phyloP scores from a whole-genome alignment of 2,329 filamentous ascomycete genomes.

The Magnaporthiopsis poae region DNA sequence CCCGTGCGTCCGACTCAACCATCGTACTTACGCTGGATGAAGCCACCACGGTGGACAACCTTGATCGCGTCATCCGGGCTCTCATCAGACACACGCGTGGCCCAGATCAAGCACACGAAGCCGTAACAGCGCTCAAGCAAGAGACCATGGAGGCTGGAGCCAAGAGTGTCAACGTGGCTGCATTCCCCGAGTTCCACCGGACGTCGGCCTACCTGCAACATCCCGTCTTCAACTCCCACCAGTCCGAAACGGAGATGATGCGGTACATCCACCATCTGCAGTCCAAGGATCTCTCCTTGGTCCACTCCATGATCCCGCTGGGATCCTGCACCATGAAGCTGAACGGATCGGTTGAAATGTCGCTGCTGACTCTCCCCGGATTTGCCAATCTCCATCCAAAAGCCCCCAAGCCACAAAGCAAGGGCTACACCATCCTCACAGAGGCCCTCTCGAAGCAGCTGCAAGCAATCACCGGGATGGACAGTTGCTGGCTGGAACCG shows the following conservation, averaged over 20 bases:
- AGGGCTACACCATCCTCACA: slow-evolving; percentile 62
- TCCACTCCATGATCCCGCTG: slow-evolving; percentile 94
- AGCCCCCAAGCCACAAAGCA: slow-evolving; percentile 45
- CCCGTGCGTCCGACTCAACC: slow-evolving; percentile 21
- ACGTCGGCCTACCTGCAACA: slow-evolving; percentile 72
- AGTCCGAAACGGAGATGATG: slow-evolving; percentile 87
- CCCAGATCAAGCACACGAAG: background rate
- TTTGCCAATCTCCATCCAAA: slow-evolving; percentile 78
- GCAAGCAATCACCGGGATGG: slow-evolving; percentile 76
- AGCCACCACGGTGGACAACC: slow-evolving; percentile 21
- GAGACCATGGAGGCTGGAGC: slow-evolving; percentile 5
- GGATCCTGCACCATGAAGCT: slow-evolving; percentile 99
- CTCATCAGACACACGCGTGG: too few relatives aligned
- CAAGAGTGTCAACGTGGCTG: background rate
- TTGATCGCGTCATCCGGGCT: slow-evolving; percentile 8
- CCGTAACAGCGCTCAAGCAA: too few relatives aligned
- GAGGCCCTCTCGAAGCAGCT: slow-evolving; percentile 65
- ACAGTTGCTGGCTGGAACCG: slow-evolving; percentile 79
- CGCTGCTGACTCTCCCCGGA: slow-evolving; percentile 66
- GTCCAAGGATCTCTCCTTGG: slow-evolving; percentile 85
- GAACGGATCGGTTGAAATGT: slow-evolving; percentile 88
- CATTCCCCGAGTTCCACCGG: slow-evolving; percentile 47
- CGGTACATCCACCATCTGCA: slow-evolving; percentile 89
- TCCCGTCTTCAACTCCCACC: slow-evolving; percentile 87
- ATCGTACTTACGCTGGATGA: slow-evolving; percentile 74